Conservation (phyloP, 208 protist species). For the Acanthamoeba lenticulata region DNA sequence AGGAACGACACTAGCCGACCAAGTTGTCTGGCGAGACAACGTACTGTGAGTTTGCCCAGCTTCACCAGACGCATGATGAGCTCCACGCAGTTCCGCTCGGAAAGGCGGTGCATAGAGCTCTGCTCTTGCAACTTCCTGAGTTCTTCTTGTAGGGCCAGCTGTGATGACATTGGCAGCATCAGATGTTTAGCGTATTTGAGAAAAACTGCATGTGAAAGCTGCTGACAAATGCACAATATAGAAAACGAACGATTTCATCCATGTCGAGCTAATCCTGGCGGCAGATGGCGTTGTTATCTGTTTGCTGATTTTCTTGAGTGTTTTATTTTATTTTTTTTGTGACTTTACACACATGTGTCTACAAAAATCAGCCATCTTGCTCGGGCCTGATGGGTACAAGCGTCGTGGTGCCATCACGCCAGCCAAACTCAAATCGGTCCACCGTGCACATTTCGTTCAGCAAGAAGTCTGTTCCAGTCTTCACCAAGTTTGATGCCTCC, state of each 20-base stretch:
- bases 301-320: too few species aligned
- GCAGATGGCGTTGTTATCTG: too few species aligned
- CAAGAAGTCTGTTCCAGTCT: background rate
- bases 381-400: background rate
- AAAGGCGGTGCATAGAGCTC: constrained; percentile 68
- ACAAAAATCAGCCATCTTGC: background rate
- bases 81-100: constrained; percentile 83
- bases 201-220: background rate
- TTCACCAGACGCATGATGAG: constrained; percentile 77
- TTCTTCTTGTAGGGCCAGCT: constrained; percentile 67
- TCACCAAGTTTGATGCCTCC: background rate
- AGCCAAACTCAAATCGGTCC: background rate
- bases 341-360: too few species aligned
- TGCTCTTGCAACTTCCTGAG: constrained; percentile 68
- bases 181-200: background rate
- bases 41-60: constrained; percentile 66
- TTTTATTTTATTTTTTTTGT: too few species aligned
- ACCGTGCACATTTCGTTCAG: background rate
- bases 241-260: background rate
- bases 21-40: background rate
- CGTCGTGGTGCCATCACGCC: background rate
- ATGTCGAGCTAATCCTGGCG: too few species aligned
- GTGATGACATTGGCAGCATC: background rate
- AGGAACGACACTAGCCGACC: background rate
- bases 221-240: background rate